A percentile compares a stretch with the other conserved stretches of the same genome.
Evolutionary conservation across 306 rosid species (phyloP).

Genomic region (Fragaria iinumae): DNA sequence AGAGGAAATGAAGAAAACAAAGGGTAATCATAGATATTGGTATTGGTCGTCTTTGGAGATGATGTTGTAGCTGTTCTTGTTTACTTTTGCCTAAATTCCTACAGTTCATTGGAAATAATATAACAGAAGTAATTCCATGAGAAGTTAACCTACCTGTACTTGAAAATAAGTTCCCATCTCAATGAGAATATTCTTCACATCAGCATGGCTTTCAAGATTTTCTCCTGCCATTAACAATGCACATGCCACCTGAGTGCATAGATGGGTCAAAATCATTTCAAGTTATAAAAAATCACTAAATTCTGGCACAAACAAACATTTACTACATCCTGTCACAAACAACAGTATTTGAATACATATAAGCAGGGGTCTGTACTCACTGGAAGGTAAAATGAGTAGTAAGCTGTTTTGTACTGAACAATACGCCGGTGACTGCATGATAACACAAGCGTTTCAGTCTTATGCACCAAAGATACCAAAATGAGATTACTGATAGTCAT

Average conservation of each 20-base stretch:
- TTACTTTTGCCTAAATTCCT: neutral
- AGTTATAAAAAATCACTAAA: neutral
- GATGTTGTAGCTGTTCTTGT: neutral
- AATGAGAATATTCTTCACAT: conserved; percentile 42
- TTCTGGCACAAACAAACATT: neutral
- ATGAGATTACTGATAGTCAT: neutral
- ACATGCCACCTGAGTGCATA: conserved; percentile 43
- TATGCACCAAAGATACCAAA: neutral
- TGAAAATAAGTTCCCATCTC: conserved; percentile 56
- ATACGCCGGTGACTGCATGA: conserved; percentile 82
- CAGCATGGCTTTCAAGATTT: conserved; percentile 34
- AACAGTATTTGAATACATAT: neutral
- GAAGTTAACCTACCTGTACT: conserved; percentile 40
- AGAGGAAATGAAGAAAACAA: neutral
- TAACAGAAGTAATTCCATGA: conserved; percentile 5
- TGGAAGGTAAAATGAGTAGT: conserved; percentile 94
- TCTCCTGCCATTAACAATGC: conserved; percentile 50
- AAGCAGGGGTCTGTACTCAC: conserved; percentile 42
- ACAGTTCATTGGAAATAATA: neutral
- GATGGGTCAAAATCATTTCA: conserved; percentile 6
- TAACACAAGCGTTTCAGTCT: conserved; percentile 13
- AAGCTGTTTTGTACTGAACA: conserved; percentile 92
- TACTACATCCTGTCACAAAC: neutral
- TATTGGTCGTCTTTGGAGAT: neutral
- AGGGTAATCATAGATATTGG: neutral